A percentile compares a stretch with the other conserved stretches of the same genome.
Evolutionary conservation across 306 rosid species (phyloP).

Genomic region (Acacia melanoxylon): DNA sequence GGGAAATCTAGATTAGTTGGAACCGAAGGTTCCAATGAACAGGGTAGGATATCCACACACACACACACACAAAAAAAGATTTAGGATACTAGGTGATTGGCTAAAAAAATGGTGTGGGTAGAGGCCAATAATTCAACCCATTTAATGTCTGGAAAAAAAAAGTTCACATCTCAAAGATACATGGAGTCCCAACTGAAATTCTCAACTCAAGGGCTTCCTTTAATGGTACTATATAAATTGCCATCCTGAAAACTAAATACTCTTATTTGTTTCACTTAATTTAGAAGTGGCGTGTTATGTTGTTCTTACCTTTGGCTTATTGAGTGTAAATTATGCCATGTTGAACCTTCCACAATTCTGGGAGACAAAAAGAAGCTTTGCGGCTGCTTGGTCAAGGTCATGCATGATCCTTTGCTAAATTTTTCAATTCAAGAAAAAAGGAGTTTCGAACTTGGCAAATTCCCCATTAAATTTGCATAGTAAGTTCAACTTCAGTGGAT

Average conservation of each 20-base stretch:
- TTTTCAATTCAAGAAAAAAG: not conserved
- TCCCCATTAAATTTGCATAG: not conserved
- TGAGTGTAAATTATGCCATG: not conserved
- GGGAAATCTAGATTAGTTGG: too few relatives aligned
- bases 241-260: not conserved
- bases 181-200: not conserved
- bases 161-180: too few relatives aligned
- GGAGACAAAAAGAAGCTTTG: not conserved
- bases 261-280: not conserved
- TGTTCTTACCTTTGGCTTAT: not conserved
- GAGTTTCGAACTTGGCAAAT: not conserved
- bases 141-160: too few relatives aligned
- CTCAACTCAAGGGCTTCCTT: not conserved
- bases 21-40: too few relatives aligned
- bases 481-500: not conserved
- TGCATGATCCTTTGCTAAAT: not conserved
- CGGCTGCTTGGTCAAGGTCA: not conserved
- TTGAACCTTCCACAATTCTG: not conserved
- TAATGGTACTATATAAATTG: not conserved
- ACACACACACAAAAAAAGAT: too few relatives aligned
- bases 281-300: not conserved
- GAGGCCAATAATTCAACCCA: too few relatives aligned
- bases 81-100: too few relatives aligned
- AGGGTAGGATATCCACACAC: too few relatives aligned
- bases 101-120: too few relatives aligned